Base-by-base conservation (phyloP, 768 basidiomycete species). In the Dentipellis fragilis region DNA sequence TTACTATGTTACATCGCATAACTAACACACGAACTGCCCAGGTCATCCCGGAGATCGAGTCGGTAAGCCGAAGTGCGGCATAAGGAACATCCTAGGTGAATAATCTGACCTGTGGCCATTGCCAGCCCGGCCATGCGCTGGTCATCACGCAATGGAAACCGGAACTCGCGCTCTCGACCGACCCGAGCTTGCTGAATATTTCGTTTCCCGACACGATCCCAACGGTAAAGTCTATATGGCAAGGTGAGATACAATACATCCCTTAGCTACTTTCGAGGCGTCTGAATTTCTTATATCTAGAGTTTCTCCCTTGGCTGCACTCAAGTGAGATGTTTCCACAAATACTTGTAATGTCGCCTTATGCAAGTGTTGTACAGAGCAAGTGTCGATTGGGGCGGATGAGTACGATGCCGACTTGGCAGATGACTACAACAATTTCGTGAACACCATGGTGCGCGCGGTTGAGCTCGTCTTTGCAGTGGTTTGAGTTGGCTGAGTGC, bases 371-470 rank as follows among this genome's bases (percentile, higher is more conserved):
- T 29, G 17, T 46, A 63, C 69, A 52, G 49, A 62, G 10, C 72
- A 77, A 54, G 72, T 78, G 17, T 74, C 73, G 8, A 76, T 78
- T 38, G 76, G 76, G 11, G 73, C 73, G 22, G 75, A 76, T 53
- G 74, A 77, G 62, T 76, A 75, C 56, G 56, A 59, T 10, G 39
- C 68, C 8, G 59, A 65, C 6, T 61, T 75, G 9, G 75, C 72
- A 2, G 65, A 75, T 50, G 72, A 70, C 49, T 77, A 76, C 57
- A 69, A 72, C 48, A 60, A 67, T 8, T 77, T 73, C 51, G 70
- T 78, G 46, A 74, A 76, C 40, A 66, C 65, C 49, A 74, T 77
- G 73, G 65, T 71, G 16, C 16, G 50, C 21, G 38, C 49, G 19
- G 56, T 22, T 21, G 10, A 10, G 35, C 34, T 45, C 19, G 9